phyloP scores from a whole-genome alignment of 176 grass and related monocot species.

The Juncus inflexus region DNA sequence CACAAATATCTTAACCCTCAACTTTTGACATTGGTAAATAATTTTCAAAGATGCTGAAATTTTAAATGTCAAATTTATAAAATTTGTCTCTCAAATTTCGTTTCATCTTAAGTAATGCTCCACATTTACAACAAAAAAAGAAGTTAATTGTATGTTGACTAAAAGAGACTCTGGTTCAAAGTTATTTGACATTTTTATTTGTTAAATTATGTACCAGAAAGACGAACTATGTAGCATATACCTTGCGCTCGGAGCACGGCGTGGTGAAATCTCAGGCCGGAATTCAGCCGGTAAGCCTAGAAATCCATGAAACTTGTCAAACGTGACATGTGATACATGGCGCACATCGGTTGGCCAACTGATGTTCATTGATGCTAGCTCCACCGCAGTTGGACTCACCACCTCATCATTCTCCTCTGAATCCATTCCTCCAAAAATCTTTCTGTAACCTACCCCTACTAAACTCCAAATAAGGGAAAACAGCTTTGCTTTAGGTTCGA shows the following conservation, averaged over 20 bases:
- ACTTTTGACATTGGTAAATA: no score
- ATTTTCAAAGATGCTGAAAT: no score
- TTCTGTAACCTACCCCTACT: slow-evolving; percentile 12
- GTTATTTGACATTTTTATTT: no score
- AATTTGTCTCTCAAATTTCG: no score
- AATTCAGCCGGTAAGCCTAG: slow-evolving; percentile 72
- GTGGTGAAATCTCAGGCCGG: slow-evolving; percentile 28
- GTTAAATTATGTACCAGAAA: no score
- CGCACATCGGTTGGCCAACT: slow-evolving; percentile 76
- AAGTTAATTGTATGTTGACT: no score
- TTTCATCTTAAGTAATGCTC: no score
- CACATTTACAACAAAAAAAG: no score
- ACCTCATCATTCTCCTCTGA: slow-evolving; percentile 20
- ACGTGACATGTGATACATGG: slow-evolving; percentile 85
- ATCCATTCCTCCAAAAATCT: slow-evolving; percentile 26
- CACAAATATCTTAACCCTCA: no score
- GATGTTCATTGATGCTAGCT: slow-evolving; percentile 44
- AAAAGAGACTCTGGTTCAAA: no score
- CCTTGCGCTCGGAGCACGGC: slow-evolving; percentile 61
- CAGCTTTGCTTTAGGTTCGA: slow-evolving; percentile 5
- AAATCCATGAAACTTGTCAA: slow-evolving; percentile 86
- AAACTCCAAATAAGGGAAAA: slow-evolving; percentile 24
- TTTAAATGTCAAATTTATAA: no score
- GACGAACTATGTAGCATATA: not conserved
- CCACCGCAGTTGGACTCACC: not conserved